Evolutionary conservation across 208 protist species (phyloP), one percentile per base, ranked within the genome.

Genomic region (Angomonas ambiguus): DNA sequence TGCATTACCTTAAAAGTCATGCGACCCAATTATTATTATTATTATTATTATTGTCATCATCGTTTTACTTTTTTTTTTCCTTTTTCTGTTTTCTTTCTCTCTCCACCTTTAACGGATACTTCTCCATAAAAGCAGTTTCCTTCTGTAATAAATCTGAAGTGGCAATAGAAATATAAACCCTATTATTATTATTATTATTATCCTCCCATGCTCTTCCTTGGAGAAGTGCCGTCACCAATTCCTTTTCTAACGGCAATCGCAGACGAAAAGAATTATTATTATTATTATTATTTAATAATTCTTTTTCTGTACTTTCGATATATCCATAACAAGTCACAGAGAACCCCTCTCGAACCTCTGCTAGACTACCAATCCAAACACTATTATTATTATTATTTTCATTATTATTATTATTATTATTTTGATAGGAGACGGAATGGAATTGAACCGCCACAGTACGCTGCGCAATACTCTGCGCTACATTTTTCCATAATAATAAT

Each of bases 251-350:
- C 48, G 32, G 34, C 18, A 61, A 20, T 2, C 51, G 41, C 48
- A 55, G 27, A 8, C 8, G 48, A 2, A 56, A n/a, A n/a, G n/a
- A n/a, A n/a, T n/a, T 45, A 45, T n/a, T 45, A n/a, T 45, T 59
- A 8, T 1, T 20, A 33, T 25, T 22, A 28, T 3, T 20, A 35
- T 41, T 16, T 2, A 73, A 62, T 53, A 93, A 76, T 32, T 83
- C 77, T 38, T 16, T 62, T 69, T 93, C 87, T 27, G 66, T 80
- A 65, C 79, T 88, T 80, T 95, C 88, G 1, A 95, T 82, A 27
- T 83, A 76, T 25, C 81, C 88, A 73, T 90, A 92, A 64, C 77
- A 92, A 10, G 85, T 78, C 2, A 92, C 58, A 2, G 80, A 61
- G 72, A 95, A 95, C 41, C 88, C 88, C 25, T 30, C 35, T 10